Conservation (phyloP, 208 protist species). For the Wallacemonas sp. region DNA sequence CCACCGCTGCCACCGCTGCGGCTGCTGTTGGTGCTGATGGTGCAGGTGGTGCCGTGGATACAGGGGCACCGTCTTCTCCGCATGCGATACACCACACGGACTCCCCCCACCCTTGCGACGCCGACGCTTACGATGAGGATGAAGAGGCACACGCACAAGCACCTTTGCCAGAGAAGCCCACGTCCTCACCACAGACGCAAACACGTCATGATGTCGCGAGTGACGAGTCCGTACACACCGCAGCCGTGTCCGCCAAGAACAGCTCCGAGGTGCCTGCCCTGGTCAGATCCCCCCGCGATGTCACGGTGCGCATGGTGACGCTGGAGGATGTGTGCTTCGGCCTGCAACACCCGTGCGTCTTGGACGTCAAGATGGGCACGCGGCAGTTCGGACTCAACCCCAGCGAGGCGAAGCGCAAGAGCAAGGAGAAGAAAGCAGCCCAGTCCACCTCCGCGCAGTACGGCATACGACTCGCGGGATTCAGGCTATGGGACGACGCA, state of each 20-base stretch:
- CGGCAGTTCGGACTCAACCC: conserved; percentile 85
- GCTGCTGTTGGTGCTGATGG: too few species aligned
- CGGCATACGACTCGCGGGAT: conserved; percentile 80
- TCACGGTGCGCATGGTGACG: conserved; percentile 59
- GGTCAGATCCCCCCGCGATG: neutral
- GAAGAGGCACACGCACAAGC: neutral
- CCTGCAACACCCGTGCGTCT: conserved; percentile 71
- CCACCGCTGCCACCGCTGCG: too few species aligned
- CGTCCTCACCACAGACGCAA: neutral
- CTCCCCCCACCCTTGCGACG: too few species aligned
- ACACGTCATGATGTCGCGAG: neutral
- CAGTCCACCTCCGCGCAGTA: conserved; percentile 66
- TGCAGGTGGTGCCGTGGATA: too few species aligned
- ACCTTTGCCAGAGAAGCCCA: too few species aligned
- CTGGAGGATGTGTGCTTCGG: conserved; percentile 84
- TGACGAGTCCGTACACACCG: neutral
- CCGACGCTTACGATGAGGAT: conserved; percentile 6
- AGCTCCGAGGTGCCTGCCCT: neutral
- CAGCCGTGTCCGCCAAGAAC: too few species aligned
- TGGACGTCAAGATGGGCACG: conserved; percentile 88
- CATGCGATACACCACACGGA: too few species aligned
- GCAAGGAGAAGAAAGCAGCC: conserved; percentile 70
- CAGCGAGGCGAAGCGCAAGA: conserved; percentile 56
- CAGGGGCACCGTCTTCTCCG: too few species aligned
- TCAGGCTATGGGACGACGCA: conserved; percentile 61